Base-by-base conservation (phyloP, 208 protist species). In the Naegleria gruberi region DNA sequence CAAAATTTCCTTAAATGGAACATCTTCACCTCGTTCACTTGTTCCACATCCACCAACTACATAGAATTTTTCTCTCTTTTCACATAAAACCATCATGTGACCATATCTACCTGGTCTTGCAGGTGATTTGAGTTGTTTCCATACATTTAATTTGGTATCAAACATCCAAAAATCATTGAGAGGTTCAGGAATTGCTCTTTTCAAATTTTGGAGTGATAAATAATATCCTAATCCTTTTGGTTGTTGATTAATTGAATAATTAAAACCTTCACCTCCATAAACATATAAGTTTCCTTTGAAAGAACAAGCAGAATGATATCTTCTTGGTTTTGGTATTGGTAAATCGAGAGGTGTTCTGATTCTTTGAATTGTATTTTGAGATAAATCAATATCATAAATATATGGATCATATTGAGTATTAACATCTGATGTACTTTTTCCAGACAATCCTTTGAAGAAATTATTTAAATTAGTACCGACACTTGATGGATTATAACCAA, bases 311-410 rank as follows among this genome's bases (percentile, higher is more conserved):
- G 37, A 30, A 26, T 84, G 81, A 43, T 84, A 45, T n/a, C 81
- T 84, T 84, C 81, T 84, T 44, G 81, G 81, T 45, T 44, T 84
- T 40, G 81, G 81, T 7, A 84, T 84, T 4, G 15, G 15, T 84
- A 12, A 6, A 44, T 84, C 44, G 23, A 19, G 8, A 45, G 42
- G 42, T 8, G 81, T 84, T 45, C 40, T 26, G 30, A 84, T 42
- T 30, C 30, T n/a, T 84, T 42, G 40, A 84, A 41, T 45, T 84
- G 42, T 45, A 4, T 84, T 84, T 37, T 77, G 17, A 37, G 17
- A 30, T n/a, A 77, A 77, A 77, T 77, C 65, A 84, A 84, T 45
- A n/a, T 84, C 81, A 84, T 84, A 84, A 40, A 84, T 40, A 84
- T 84, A 23, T 45, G 40, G 30, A 84, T 84, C 81, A 84, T 44